These are phyloP conservation scores for Zizania palustris DNA, from an alignment of 202 grass and related monocot genomes.

Conservation along the genomic window DNA sequence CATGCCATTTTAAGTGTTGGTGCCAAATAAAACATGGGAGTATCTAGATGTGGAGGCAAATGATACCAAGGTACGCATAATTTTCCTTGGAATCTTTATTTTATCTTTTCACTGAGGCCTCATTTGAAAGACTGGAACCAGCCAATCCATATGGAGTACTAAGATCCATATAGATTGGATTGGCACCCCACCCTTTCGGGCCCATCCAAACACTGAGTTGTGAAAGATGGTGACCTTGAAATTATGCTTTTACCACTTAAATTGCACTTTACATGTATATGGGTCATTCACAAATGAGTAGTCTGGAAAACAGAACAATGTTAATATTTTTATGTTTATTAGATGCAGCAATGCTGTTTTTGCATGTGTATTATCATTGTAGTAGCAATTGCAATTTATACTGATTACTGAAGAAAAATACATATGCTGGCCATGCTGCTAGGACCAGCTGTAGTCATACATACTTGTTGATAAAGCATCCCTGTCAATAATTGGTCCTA, in stretches of 20 bases:
- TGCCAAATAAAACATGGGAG: conserved; percentile 14
- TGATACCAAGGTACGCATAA: conserved; percentile 20
- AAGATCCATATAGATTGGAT: conserved; percentile 11
- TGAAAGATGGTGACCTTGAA: conserved; percentile 8
- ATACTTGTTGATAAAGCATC: conserved; percentile 7
- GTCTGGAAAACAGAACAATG: neutral
- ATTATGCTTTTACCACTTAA: neutral
- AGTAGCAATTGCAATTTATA: neutral
- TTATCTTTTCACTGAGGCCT: neutral
- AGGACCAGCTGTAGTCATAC: conserved; percentile 13
- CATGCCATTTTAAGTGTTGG: neutral
- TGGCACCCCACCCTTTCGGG: neutral
- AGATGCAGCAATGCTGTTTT: neutral
- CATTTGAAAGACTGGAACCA: neutral
- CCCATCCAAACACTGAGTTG: neutral
- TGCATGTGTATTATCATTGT: neutral
- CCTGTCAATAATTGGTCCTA: conserved; percentile 40
- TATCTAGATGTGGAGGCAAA: conserved; percentile 17
- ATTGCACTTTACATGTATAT: neutral
- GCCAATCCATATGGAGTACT: neutral
- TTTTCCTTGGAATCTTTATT: neutral
- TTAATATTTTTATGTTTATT: neutral
- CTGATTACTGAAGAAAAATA: conserved; percentile 2
- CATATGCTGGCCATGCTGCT: neutral
- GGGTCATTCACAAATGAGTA: neutral